These are phyloP conservation scores for Xanthoparmelia taractica DNA, from an alignment of 495 filamentous ascomycete genomes.

Conservation along the genomic window DNA sequence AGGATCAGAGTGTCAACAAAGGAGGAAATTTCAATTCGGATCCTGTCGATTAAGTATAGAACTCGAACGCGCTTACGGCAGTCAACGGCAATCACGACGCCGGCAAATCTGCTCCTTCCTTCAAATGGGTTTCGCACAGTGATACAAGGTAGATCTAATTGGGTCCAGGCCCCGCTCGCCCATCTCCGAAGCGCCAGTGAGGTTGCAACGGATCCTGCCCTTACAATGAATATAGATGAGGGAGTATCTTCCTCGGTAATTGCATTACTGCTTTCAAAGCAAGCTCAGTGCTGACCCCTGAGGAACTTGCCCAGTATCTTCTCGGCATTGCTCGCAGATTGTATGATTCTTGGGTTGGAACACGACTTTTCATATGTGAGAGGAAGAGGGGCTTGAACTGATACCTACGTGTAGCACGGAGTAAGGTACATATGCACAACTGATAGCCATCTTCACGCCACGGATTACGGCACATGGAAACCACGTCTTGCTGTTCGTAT, in stretches of 20 bases:
- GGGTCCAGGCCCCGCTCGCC: neutral
- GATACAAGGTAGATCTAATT: neutral
- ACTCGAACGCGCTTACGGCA: constrained; percentile 18
- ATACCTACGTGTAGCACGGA: neutral
- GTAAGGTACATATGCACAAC: neutral
- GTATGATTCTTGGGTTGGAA: neutral
- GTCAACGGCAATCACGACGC: constrained; percentile 15
- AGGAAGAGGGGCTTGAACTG: neutral
- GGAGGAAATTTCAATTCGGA: no score
- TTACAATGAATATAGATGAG: neutral
- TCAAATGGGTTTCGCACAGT: neutral
- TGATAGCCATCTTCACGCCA: neutral
- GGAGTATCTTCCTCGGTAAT: neutral
- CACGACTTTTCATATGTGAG: neutral
- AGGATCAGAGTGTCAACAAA: neutral
- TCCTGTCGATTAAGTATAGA: no score
- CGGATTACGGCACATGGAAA: neutral
- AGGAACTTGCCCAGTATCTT: neutral
- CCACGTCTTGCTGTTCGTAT: neutral
- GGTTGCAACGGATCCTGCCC: constrained; percentile 5
- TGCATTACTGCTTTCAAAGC: neutral
- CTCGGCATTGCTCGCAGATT: neutral
- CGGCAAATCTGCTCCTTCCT: neutral
- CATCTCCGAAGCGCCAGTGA: constrained; percentile 2
- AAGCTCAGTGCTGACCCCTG: neutral